These are phyloP conservation scores for Cadophora sp. DNA, from an alignment of 2,329 filamentous ascomycete species.

Conservation along the genomic window DNA sequence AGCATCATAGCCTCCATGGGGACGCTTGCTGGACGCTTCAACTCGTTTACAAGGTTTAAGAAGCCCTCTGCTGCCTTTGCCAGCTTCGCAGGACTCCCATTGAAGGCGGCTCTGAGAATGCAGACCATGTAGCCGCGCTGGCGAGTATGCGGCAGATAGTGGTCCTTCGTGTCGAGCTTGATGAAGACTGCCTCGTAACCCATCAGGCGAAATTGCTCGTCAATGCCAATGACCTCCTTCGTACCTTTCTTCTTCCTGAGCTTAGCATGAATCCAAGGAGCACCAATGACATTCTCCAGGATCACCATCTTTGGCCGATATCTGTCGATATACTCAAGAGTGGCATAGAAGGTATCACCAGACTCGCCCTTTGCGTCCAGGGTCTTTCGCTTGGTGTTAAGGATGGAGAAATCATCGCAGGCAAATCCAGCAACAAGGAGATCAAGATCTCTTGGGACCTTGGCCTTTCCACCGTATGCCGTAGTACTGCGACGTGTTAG, in stretches of 20 bases:
- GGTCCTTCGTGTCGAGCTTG: conserved; percentile 72
- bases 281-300: conserved; percentile 72
- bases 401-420: conserved; percentile 74
- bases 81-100: no score
- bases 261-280: conserved; percentile 61
- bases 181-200: conserved; percentile 61
- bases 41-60: conserved; percentile 14
- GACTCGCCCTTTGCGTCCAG: conserved; percentile 67
- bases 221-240: conserved; percentile 24
- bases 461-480: conserved; percentile 65
- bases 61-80: neutral
- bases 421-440: conserved; percentile 76
- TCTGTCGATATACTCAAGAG: conserved; percentile 61
- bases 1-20: conserved; percentile 67
- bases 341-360: conserved; percentile 66
- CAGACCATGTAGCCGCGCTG: conserved; percentile 64
- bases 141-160: conserved; percentile 75
- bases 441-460: conserved; percentile 65
- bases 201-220: conserved; percentile 41
- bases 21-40: conserved; percentile 63
- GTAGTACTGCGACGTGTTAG: conserved; percentile 58
- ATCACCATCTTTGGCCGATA: conserved; percentile 69
- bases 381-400: conserved; percentile 64
- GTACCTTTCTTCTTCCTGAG: conserved; percentile 20
- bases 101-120: conserved; percentile 1